phyloP scores from a whole-genome alignment of 139 green algal genomes.

The Yamagishiella unicocca region DNA sequence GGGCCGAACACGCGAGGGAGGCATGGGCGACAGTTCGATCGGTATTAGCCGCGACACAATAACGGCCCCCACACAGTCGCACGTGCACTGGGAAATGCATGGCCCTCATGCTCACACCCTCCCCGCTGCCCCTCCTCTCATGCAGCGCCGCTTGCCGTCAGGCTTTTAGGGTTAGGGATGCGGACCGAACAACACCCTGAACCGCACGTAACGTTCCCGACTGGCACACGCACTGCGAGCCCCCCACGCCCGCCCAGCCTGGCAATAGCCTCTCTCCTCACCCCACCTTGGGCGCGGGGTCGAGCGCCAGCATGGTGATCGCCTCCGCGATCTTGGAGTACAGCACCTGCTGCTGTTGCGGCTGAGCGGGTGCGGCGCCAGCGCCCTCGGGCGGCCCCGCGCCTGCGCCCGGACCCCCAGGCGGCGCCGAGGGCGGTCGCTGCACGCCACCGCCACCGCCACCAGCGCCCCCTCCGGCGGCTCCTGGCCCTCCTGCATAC shows the following conservation, averaged over 20 bases:
- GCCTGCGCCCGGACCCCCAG: background rate
- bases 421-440: constrained; percentile 1
- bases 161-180: background rate
- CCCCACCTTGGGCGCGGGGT: constrained; percentile 71
- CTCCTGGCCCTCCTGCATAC: no score
- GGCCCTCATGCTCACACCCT: no score
- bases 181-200: background rate
- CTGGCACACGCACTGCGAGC: background rate
- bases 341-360: constrained; percentile 37
- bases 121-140: no score
- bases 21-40: no score
- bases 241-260: background rate
- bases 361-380: constrained; percentile 16
- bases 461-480: no score
- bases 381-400: background rate
- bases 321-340: constrained; percentile 60
- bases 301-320: constrained; percentile 79
- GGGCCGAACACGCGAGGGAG: no score
- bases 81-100: no score
- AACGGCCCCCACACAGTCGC: no score
- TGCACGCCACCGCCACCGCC: background rate
- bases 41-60: no score
- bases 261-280: background rate
- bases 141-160: background rate
- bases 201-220: background rate